Base-by-base conservation (phyloP, 2,329 filamentous ascomycete species). In the Pseudogymnoascus sp. region DNA sequence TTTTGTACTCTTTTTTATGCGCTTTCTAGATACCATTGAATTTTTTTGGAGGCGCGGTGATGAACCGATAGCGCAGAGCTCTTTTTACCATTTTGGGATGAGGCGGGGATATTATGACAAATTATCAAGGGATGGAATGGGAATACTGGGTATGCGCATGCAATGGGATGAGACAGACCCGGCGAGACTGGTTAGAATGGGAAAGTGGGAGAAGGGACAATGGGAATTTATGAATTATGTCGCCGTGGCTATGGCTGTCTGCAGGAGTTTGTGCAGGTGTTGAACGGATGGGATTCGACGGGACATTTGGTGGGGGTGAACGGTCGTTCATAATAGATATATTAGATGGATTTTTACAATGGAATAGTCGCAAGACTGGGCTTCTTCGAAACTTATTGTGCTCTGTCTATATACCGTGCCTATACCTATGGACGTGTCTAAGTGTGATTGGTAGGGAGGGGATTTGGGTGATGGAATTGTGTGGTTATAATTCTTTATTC, bases 301-400 rank as follows among this genome's bases (percentile, higher is more conserved):
- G 21, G 21, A 48, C 21, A 28, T 28, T 52, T n/a, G n/a, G n/a
- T n/a, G n/a, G n/a, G 41, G 41, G 15, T 26, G 30, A 10, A 33
- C 41, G 2, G 26, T 52, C 41, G 41, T 52, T 52, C 41, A 52
- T 30, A 52, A 52, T 52, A 52, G 41, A 52, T 52, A 52, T 52
- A 26, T 52, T 52, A 52, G 41, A 52, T 30, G 41, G 41, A 18
- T 12, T 52, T 28, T 18, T 41, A 26, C 39, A 55, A 48, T 60
- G 57, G 57, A 23, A 37, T 30, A 5, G 37, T 30, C 34, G 59
- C 41, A 48, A 58, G 56, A 48, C 37, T 23, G 23, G 48, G 57
- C 30, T 59, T 63, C 48, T 39, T 26, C 37, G 34, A 39, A 48
- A 41, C 30, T 33, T 33, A 48, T 15, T 34, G 34, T 18, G 55